phyloP scores from a whole-genome alignment of 1,139 yeast genomes.

The Saccharomyces hybrid region DNA sequence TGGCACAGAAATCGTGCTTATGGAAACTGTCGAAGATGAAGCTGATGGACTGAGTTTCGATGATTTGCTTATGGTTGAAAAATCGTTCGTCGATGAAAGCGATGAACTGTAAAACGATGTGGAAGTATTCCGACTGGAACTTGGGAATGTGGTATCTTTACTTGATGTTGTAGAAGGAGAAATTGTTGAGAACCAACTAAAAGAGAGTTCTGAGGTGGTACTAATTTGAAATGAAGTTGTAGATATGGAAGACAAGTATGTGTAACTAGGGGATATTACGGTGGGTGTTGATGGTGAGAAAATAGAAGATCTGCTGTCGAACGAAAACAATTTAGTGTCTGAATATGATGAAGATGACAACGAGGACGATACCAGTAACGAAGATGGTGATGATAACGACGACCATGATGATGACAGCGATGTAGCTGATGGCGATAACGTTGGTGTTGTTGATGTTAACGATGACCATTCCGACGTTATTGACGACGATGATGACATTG shows the following conservation, averaged over 20 bases:
- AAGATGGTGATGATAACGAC: background rate
- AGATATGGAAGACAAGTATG: conserved; percentile 1
- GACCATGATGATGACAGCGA: conserved; percentile 2
- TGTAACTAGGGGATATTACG: background rate
- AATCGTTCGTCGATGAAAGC: background rate
- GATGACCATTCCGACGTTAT: background rate
- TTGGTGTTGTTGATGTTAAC: background rate
- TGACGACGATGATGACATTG: background rate
- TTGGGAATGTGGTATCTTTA: background rate
- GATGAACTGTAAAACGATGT: background rate
- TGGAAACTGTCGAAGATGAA: background rate
- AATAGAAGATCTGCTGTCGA: background rate
- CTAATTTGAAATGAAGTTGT: background rate
- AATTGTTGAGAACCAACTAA: background rate
- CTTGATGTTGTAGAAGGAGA: background rate
- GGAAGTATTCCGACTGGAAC: background rate
- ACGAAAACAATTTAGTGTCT: background rate
- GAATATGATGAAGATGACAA: background rate
- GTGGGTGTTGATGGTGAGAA: conserved; percentile 1
- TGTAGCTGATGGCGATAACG: background rate
- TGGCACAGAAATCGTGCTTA: background rate
- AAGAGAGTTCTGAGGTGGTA: background rate
- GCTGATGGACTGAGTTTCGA: background rate
- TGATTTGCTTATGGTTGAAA: background rate
- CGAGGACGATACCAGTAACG: background rate